Percentiles rank a stretch among this genome's conserved stretches.
Conservation (phyloP, 2,329 filamentous ascomycete genomes). For the Diaporthe batatas region DNA sequence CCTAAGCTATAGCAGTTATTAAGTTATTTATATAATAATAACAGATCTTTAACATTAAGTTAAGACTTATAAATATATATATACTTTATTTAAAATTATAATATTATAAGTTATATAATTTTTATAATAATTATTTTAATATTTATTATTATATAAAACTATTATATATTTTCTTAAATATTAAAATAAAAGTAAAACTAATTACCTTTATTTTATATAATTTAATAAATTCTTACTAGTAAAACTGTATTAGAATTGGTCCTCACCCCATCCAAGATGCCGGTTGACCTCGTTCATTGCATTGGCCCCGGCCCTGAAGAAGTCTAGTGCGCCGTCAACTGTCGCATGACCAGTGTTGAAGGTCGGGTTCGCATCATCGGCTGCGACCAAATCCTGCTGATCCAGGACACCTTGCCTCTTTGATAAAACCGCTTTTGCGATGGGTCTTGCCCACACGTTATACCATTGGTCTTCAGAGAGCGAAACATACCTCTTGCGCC, state of each 20-base stretch:
- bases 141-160: no score
- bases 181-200: no score
- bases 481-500: constrained; percentile 63
- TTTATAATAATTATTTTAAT: no score
- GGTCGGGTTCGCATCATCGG: constrained; percentile 55
- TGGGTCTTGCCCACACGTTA: constrained; percentile 71
- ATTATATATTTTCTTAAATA: no score
- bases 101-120: no score
- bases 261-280: constrained; percentile 66
- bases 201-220: no score
- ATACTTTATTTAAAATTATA: no score
- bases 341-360: constrained; percentile 55
- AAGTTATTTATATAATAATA: no score
- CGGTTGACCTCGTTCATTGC: constrained; percentile 67
- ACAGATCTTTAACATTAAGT: background rate
- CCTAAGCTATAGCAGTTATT: background rate
- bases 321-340: constrained; percentile 56
- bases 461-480: constrained; percentile 73
- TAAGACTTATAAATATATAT: no score
- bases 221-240: no score
- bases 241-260: constrained; percentile 40
- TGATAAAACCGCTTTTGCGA: constrained; percentile 70
- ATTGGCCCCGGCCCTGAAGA: constrained; percentile 63
- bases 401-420: constrained; percentile 68
- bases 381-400: constrained; percentile 66